Evolutionary conservation across 2,329 filamentous ascomycete species (phyloP), one percentile per base, ranked within the genome.

Genomic region (Diplocarpon mali): DNA sequence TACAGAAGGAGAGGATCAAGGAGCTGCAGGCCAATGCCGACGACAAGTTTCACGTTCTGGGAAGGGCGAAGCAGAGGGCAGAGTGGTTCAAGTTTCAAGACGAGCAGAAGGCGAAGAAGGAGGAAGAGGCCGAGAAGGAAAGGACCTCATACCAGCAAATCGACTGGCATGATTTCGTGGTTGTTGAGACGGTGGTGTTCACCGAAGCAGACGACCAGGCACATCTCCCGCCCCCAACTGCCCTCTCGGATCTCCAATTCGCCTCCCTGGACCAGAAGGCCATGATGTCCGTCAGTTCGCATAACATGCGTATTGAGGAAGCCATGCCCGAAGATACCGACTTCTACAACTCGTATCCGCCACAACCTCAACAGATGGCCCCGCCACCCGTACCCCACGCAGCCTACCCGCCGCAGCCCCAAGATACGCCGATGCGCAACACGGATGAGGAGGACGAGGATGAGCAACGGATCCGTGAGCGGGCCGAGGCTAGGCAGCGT

Each of bases 131-230:
- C 34, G 85, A 93, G 60, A 79, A 87, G 58, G 85, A 95, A 63
- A 80, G 81, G 58, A 67, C 73, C 16, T 71, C 78, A 43, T 80
- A 92, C 64, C 83, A 84, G 1, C 83, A 92, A 57, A 92, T 98
- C 51, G 92, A 98, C 64, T 98, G 92, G 92, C 86, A 94, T 60
- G 90, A 96, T 62, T 98, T 98, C 57, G 82, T 90, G 29, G 84
- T 98, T 15, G 88, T 95, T 36, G 92, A 95, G 65, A 95, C 89
- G 0, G 89, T 98, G 43, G 72, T 87, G 13, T 98, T 98, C 64
- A 88, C 79, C 47, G 89, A 95, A 55, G 76, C 78, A 32, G 92
- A 98, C 62, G 89, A 95, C 54, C 76, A 85, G 51, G 78, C 80
- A 31, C 83, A 92, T 52, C 78, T 98, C 10, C 89, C 90, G 28